Evolutionary conservation across 208 protist genomes (phyloP), one percentile per base, ranked within the genome.

Genomic region (Borovskyia barvae): DNA sequence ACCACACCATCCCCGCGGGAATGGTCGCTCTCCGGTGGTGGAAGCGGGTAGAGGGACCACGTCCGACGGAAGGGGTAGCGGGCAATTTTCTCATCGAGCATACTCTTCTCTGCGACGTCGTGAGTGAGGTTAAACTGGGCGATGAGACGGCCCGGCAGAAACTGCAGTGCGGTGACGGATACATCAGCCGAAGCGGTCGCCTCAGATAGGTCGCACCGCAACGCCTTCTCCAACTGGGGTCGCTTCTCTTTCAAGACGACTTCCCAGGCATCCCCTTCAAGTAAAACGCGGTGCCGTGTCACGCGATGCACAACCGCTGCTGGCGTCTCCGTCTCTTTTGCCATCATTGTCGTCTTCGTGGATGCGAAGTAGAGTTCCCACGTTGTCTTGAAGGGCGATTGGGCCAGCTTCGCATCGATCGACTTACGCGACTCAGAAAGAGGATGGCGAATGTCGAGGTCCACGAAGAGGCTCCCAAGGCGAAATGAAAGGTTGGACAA

Each of bases 231-330:
- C 11, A 87, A 59, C 3, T 55, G 65, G 0, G 47, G 40, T 24
- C 47, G 66, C 24, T 75, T 56, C 29, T 61, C 30, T 0, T 53
- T 30, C 15, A 80, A 11, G 2, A 87, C 72, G 2, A 51, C 33
- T 0, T 40, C 58, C 75, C 75, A 87, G 63, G 61, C 47, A 14
- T 77, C 66, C 28, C 80, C 75, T 5, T 82, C 72, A 8, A 82
- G 63, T 6, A 39, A 55, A 28, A 77, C 63, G 32, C 69, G 53
- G 60, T 82, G 80, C 11, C 40, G 59, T 5, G 76, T 79, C 22
- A 77, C 48, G 15, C 42, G 5, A 12, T 28, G n/a, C 6, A 24
- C 12, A 7, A 25, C 2, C 8, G 35, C 0, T 6, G 14, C 5
- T 7, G n/a, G 22, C 22, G 4, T 3, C 20, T 26, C 33, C 33